Evolutionary conservation across 331 rosid genomes (phyloP), one percentile per base, ranked within the genome.

Genomic region (Malus hybrid): DNA sequence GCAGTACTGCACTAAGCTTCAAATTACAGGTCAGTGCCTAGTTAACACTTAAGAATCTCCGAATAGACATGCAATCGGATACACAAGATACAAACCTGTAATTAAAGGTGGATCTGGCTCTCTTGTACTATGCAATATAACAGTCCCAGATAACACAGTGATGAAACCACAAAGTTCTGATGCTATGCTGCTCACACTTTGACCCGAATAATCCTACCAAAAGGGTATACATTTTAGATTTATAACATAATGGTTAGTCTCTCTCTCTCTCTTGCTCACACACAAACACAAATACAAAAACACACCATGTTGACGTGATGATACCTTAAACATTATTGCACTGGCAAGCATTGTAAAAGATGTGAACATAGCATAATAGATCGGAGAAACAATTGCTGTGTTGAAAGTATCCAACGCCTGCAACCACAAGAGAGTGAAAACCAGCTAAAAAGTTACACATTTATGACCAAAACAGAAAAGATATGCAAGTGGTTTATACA

Each of bases 341-440:
- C 96, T 90, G 76, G 98, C 98, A 31, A 91, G 82, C 72, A 93
- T 91, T 72, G 98, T 93, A 83, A 88, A 88, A 55, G 95, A 70
- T 59, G 97, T 93, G 89, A 91, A 93, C 90, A 93, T 73, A 78
- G 98, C 97, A 76, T 91, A 91, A 87, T 93, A 87, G 63, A 91
- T 91, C 4, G 98, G 97, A 55, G 98, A 91, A 79, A 93, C 97
- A 74, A 93, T 80, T 36, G 98, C 83, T 10, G 98, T 88, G 80
- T 91, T 90, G 77, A 89, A 93, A 76, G 85, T 93, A 76, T 91
- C 97, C 91, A 93, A 76, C 65, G 97, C 96, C 97, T 93, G 88
- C 54, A 70, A 69, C 74, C 33, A 28, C 54, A 31, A 28, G 4
- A 39, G 46, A 39, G 46, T 39, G 46, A 39, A 39, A 39, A 39